phyloP scores from a whole-genome alignment of 176 grass and related monocot genomes.

The Secale cereale region DNA sequence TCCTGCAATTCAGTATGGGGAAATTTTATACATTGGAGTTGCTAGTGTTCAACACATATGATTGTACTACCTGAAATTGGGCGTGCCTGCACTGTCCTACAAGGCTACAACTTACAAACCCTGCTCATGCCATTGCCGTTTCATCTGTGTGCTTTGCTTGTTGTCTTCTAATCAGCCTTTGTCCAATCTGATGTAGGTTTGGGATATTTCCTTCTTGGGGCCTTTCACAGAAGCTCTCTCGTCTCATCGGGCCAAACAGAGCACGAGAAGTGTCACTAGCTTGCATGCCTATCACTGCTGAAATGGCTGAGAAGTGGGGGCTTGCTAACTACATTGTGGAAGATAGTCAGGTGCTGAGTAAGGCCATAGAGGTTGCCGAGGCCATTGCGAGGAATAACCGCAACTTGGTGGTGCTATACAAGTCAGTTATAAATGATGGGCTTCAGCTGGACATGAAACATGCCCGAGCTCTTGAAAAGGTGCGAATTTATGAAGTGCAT shows the following conservation, averaged over 20 bases:
- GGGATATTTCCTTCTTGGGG: constrained; percentile 98
- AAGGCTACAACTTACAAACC: background rate
- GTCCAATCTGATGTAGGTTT: constrained; percentile 49
- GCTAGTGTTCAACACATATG: background rate
- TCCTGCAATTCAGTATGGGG: background rate
- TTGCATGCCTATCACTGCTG: constrained; percentile 63
- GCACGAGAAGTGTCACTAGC: constrained; percentile 79
- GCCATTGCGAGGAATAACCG: constrained; percentile 73
- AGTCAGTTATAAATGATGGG: constrained; percentile 90
- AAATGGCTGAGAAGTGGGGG: constrained; percentile 87
- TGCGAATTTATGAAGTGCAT: constrained; percentile 9
- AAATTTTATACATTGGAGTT: background rate
- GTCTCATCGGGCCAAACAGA: constrained; percentile 74
- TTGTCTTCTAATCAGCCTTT: constrained; percentile 15
- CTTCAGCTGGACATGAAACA: constrained; percentile 62
- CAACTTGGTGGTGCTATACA: constrained; percentile 71
- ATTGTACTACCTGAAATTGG: background rate
- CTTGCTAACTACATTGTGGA: constrained; percentile 82
- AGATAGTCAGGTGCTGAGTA: constrained; percentile 57
- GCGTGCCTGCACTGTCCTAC: background rate
- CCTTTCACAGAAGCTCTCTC: constrained; percentile 89
- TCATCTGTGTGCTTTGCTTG: background rate
- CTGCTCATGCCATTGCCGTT: background rate
- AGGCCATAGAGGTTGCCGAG: constrained; percentile 59
- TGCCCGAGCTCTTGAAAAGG: constrained; percentile 82